Evolutionary conservation across 495 filamentous ascomycete species (phyloP), one percentile per base, ranked within the genome.

Genomic region (Tuber melanosporum): DNA sequence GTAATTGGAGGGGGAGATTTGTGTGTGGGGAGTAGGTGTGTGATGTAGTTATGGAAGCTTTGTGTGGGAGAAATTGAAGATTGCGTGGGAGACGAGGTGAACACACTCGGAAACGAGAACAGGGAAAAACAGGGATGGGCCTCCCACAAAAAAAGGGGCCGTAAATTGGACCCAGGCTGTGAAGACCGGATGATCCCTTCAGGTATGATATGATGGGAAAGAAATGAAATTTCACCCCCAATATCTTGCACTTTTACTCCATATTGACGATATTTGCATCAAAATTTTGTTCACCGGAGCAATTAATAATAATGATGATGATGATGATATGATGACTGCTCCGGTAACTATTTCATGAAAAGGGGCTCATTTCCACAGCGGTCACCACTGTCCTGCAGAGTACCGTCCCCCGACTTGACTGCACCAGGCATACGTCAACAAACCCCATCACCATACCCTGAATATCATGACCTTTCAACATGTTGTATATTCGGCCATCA

Each of bases 51-150:
- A 71, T 57, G 49, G 49, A 57, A 57, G 10, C 20, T 62, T 26
- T 62, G 52, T 62, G 72, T 71, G 73, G 72, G 76, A 72, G 78
- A 72, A 78, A 77, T 71, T 78, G 78, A 79, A 76, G 77, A 79
- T 80, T 80, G 78, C 73, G 78, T 79, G 76, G 77, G 78, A 76
- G 77, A 76, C 46, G 77, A 80, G 73, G 77, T 78, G 72, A 80
- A 74, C 71, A 77, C 73, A 26, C 3, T 74, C 71, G 45, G 73
- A 80, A 80, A 80, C 77, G 78, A 76, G 79, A 77, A 80, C 76
- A 79, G 78, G 73, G 78, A 80, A 80, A 80, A 80, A 74, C 70
- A 76, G 78, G 74, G 70, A 79, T 71, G 26, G 44, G 20, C 44
- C 73, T 42, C 76, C 77, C 71, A 49, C 70, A 71, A 73, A 79